Evolutionary conservation across 768 basidiomycete genomes (phyloP).

Genomic region (Imleria badia): DNA sequence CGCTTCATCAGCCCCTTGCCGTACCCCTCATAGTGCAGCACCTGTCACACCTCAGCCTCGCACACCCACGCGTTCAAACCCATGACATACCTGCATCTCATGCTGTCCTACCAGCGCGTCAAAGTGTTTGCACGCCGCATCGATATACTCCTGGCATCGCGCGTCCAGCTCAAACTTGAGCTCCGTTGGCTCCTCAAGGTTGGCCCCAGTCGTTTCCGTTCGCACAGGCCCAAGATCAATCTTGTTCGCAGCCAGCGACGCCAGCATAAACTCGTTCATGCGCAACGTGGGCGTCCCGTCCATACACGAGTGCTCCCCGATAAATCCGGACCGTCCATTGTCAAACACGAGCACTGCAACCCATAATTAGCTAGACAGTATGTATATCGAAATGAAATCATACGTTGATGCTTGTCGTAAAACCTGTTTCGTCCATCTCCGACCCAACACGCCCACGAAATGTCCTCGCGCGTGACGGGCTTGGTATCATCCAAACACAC

Average conservation of each 20-base stretch:
- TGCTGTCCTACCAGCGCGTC: conserved; percentile 74
- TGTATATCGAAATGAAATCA: conserved; percentile 19
- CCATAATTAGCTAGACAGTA: conserved; percentile 3
- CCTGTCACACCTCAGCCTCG: conserved; percentile 38
- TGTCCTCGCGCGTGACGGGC: conserved; percentile 79
- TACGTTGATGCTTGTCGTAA: conserved; percentile 96
- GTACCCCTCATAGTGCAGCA: conserved; percentile 83
- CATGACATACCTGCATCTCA: conserved; percentile 64
- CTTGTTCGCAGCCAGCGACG: conserved; percentile 68
- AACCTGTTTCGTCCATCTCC: conserved; percentile 90
- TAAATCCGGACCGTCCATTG: conserved; percentile 92
- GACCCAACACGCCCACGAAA: conserved; percentile 83
- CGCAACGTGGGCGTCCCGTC: conserved; percentile 96
- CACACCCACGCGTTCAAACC: not conserved
- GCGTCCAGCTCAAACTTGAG: conserved; percentile 69
- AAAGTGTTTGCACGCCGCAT: conserved; percentile 63
- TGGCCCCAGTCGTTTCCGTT: conserved; percentile 30
- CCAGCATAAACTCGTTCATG: conserved; percentile 91
- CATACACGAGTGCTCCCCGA: conserved; percentile 85
- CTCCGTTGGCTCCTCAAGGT: conserved; percentile 61
- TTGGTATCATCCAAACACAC: conserved; percentile 81
- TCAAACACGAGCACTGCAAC: conserved; percentile 85
- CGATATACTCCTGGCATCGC: conserved; percentile 51
- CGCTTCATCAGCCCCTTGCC: conserved; percentile 87
- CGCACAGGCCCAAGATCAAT: conserved; percentile 67